Evolutionary conservation across 2,329 filamentous ascomycete species (phyloP).

Genomic region (Chrysoporthe puriensis): DNA sequence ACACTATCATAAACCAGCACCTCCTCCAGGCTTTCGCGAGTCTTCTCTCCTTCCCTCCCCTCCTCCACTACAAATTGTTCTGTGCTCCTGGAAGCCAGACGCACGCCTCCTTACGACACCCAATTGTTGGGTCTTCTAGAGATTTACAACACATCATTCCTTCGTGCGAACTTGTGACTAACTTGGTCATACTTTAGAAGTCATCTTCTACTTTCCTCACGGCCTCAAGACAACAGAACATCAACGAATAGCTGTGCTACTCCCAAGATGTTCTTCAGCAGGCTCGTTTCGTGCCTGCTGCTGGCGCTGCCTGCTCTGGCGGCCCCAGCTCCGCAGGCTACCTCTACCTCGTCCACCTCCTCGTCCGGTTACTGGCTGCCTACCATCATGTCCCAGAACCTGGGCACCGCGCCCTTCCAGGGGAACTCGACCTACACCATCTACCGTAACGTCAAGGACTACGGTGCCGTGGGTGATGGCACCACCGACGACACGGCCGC

Average conservation of each 20-base stretch:
- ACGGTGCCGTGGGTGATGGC: slow-evolving; percentile 70
- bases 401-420: slow-evolving; percentile 69
- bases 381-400: slow-evolving; percentile 61
- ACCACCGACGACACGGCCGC: slow-evolving; percentile 82
- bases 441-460: slow-evolving; percentile 78
- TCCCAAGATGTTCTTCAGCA: slow-evolving; percentile 29
- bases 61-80: neutral
- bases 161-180: neutral
- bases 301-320: slow-evolving; percentile 28
- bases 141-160: neutral
- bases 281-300: slow-evolving; percentile 25
- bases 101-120: neutral
- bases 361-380: slow-evolving; percentile 69
- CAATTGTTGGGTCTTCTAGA: neutral
- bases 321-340: slow-evolving; percentile 24
- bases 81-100: neutral
- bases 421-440: slow-evolving; percentile 64
- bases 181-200: neutral
- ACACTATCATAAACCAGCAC: neutral
- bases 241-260: slow-evolving; percentile 29
- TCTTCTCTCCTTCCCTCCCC: neutral
- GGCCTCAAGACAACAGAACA: slow-evolving; percentile 8
- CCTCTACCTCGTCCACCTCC: slow-evolving; percentile 6
- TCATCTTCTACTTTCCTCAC: neutral
- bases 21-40: neutral